These are phyloP conservation scores for Aphanocladium album DNA, from an alignment of 2,329 filamentous ascomycete species.

Conservation along the genomic window DNA sequence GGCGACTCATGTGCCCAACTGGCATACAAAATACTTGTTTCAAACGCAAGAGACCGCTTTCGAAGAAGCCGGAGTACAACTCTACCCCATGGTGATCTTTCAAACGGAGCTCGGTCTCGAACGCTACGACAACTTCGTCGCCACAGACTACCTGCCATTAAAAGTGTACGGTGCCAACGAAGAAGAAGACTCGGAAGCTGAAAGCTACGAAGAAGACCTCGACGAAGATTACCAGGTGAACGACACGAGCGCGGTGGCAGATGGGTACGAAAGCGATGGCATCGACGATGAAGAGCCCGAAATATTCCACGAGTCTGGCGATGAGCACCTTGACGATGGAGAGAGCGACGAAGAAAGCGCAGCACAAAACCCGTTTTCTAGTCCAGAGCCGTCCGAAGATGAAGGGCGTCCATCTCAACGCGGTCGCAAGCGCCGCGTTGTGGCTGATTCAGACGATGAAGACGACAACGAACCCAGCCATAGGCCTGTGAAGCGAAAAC, in stretches of 20 bases:
- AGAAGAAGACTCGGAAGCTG: not conserved
- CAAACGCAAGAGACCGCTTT: slow-evolving; percentile 2
- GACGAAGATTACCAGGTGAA: slow-evolving; percentile 17
- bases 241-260: not conserved
- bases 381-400: slow-evolving; percentile 22
- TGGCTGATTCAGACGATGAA: slow-evolving; percentile 28
- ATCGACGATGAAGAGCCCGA: slow-evolving; percentile 33
- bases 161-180: slow-evolving; percentile 9
- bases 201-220: slow-evolving; percentile 12
- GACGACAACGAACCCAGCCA: slow-evolving; percentile 14
- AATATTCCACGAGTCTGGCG: slow-evolving; percentile 17
- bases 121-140: slow-evolving; percentile 17
- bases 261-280: slow-evolving; percentile 36
- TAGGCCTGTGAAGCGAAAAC: slow-evolving; percentile 21
- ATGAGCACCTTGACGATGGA: slow-evolving; percentile 23
- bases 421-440: slow-evolving; percentile 24
- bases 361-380: slow-evolving; percentile 24
- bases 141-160: slow-evolving; percentile 1
- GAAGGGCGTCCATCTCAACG: slow-evolving; percentile 8
- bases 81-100: slow-evolving; percentile 29
- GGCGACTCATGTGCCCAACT: slow-evolving; percentile 19
- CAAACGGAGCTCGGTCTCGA: slow-evolving; percentile 18
- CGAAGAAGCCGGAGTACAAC: slow-evolving; percentile 15
- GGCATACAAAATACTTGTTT: slow-evolving; percentile 1
- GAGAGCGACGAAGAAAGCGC: slow-evolving; percentile 13